These are phyloP conservation scores for Bruguiera sexangula DNA, from an alignment of 345 rosid genomes.

Conservation along the genomic window DNA sequence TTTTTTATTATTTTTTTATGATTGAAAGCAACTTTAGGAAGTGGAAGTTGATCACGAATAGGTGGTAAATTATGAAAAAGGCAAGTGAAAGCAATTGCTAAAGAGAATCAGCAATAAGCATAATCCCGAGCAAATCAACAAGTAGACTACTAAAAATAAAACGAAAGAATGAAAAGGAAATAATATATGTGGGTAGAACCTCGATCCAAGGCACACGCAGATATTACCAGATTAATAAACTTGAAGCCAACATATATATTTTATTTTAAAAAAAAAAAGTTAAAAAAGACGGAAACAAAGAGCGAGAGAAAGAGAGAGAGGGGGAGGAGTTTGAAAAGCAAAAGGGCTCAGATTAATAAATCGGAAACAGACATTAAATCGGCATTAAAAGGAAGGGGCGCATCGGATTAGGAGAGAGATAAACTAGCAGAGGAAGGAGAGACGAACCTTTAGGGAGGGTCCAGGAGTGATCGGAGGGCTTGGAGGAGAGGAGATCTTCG, in stretches of 20 bases:
- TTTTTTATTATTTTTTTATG: no score
- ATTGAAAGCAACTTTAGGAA: no score
- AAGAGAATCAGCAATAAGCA: background rate
- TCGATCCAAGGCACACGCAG: background rate
- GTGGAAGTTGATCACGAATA: background rate
- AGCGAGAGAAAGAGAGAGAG: background rate
- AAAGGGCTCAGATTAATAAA: constrained; percentile 20
- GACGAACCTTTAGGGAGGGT: constrained; percentile 44
- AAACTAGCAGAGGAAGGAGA: background rate
- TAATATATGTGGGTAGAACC: background rate
- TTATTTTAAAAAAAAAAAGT: background rate
- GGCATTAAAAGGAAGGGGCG: background rate
- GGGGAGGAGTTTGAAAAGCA: no score
- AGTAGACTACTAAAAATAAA: no score
- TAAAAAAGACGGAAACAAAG: background rate
- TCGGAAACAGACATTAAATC: constrained; percentile 9
- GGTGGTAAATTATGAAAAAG: background rate
- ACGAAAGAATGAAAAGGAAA: no score
- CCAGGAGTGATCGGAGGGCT: constrained; percentile 52
- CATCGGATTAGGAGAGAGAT: background rate
- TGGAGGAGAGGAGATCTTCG: constrained; percentile 66
- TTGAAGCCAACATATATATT: background rate
- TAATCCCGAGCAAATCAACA: no score
- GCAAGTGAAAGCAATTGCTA: background rate
- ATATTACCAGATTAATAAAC: background rate